Conservation (phyloP, 768 basidiomycete species). For the Boletus coccyginus region DNA sequence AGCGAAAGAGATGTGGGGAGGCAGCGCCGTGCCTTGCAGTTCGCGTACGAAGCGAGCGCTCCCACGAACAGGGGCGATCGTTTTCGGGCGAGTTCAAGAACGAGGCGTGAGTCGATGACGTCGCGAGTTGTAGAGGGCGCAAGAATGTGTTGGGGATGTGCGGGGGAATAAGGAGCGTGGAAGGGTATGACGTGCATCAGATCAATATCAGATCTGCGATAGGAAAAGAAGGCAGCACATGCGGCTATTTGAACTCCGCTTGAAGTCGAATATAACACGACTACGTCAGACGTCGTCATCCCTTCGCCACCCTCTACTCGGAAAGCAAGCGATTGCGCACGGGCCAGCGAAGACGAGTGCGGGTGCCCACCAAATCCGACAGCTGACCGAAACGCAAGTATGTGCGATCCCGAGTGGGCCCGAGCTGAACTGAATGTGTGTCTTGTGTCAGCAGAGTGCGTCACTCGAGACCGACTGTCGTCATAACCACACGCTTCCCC, state of each 20-base stretch:
- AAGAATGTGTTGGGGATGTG: slow-evolving; percentile 8
- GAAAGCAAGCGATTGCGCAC: slow-evolving; percentile 29
- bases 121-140: slow-evolving; percentile 34
- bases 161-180: slow-evolving; percentile 20
- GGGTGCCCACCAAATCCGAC: neutral
- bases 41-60: slow-evolving; percentile 62
- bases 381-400: slow-evolving; percentile 23
- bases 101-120: slow-evolving; percentile 52
- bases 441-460: slow-evolving; percentile 14
- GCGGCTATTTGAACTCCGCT: slow-evolving; percentile 37
- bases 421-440: slow-evolving; percentile 17
- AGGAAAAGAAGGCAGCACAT: slow-evolving; percentile 16
- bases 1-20: too few relatives aligned
- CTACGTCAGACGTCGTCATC: slow-evolving; percentile 46
- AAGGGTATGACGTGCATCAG: slow-evolving; percentile 33
- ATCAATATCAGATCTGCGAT: slow-evolving; percentile 37
- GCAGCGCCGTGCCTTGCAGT: slow-evolving; percentile 33
- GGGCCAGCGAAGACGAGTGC: slow-evolving; percentile 25
- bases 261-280: slow-evolving; percentile 42
- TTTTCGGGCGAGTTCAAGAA: slow-evolving; percentile 69
- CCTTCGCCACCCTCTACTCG: slow-evolving; percentile 31
- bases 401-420: slow-evolving; percentile 17
- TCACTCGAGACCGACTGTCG: slow-evolving; percentile 23
- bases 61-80: slow-evolving; percentile 57
- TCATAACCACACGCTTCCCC: slow-evolving; percentile 12